Evolutionary conservation across 2,329 filamentous ascomycete species (phyloP), one percentile per base, ranked within the genome.

Genomic region (Penicillium italicum): DNA sequence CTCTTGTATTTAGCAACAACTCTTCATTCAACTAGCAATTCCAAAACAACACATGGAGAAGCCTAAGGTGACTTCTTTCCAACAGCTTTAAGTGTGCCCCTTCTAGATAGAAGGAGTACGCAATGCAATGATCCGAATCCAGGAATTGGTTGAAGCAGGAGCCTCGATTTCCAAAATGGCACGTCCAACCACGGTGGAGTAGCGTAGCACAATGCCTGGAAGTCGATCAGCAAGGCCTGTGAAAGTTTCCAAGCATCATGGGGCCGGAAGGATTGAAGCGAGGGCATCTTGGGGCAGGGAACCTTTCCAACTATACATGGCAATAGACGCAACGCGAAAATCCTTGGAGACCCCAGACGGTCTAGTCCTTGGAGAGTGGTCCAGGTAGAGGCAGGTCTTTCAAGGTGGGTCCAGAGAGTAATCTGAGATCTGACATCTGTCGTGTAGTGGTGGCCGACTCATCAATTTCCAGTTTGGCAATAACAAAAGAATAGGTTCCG

Each of bases 381-480:
- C 40, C 40, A 40, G 40, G 14, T 26, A 8, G 34, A 22, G 24
- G 34, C 14, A 38, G 33, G 41, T n/a, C 41, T 47, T 50, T 30
- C 43, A 33, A 14, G 43, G 9, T 44, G 18, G 28, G 7, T 50
- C 47, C 56, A 45, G 38, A 11, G 5, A 16, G 20, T 5, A 26
- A 47, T 60, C 43, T 52, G 51, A 12, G 5, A 14, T 52, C 24
- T 50, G 22, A 60, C 34, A 51, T 48, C 56, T 57, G 56, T 56
- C 58, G 56, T 50, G 41, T 58, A 54, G 56, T 51, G 49, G n/a
- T 40, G 46, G 43, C 16, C n/a, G 53, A 53, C 37, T 49, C 30
- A 46, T 46, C 7, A 36, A 44, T 50, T 42, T 51, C 30, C 45
- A 31, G 38, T 12, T 24, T 36, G 38, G 40, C 34, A 57, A 31